These are phyloP conservation scores for Fraxinus sp. DNA, from an alignment of 305 asterid genomes.

Conservation along the genomic window DNA sequence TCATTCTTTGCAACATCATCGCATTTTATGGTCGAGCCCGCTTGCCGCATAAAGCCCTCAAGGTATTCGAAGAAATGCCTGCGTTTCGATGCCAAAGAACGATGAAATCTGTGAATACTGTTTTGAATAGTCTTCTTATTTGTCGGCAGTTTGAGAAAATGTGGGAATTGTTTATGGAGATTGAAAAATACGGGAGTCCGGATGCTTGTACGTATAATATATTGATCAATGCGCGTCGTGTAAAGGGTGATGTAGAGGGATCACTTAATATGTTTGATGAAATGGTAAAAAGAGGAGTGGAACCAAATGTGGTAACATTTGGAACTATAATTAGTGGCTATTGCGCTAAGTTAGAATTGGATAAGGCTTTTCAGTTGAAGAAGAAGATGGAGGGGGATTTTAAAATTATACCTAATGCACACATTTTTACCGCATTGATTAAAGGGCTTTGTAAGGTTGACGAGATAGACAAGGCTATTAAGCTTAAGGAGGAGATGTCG, in stretches of 20 bases:
- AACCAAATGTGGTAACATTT: conserved; percentile 62
- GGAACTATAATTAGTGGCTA: conserved; percentile 69
- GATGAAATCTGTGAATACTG: conserved; percentile 58
- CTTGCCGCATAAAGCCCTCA: conserved; percentile 52
- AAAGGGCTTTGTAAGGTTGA: conserved; percentile 54
- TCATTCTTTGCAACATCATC: conserved; percentile 62
- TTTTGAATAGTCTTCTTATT: conserved; percentile 47
- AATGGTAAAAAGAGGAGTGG: conserved; percentile 55
- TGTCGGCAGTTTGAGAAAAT: conserved; percentile 53
- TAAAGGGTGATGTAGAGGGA: conserved; percentile 33
- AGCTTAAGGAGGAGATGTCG: conserved; percentile 67
- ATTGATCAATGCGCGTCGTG: conserved; percentile 45
- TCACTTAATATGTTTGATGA: conserved; percentile 59
- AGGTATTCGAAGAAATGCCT: conserved; percentile 54
- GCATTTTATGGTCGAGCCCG: conserved; percentile 62
- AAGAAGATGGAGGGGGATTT: conserved; percentile 53
- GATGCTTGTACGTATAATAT: conserved; percentile 69
- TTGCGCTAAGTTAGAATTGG: conserved; percentile 38
- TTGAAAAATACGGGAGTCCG: conserved; percentile 40
- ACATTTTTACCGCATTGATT: conserved; percentile 50
- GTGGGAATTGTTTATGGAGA: conserved; percentile 30
- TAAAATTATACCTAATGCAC: conserved; percentile 48
- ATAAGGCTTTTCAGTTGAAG: conserved; percentile 52
- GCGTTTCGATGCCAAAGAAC: conserved; percentile 57
- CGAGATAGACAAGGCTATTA: conserved; percentile 41